Evolutionary conservation across 371 early-diverging fungal species (phyloP).

Genomic region (Mortierella sp.): DNA sequence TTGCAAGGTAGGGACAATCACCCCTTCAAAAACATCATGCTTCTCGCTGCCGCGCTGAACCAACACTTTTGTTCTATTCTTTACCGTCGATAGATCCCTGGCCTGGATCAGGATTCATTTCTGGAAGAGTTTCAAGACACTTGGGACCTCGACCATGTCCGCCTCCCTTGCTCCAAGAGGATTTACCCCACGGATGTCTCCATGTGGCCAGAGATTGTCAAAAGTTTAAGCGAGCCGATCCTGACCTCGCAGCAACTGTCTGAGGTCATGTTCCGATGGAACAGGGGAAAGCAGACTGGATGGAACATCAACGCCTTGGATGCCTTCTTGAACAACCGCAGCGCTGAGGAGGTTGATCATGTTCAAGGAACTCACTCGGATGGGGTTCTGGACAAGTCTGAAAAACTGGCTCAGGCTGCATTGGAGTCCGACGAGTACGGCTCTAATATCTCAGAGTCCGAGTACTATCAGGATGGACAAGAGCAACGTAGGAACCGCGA

Average conservation of each 20-base stretch:
- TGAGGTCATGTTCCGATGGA: slow-evolving; percentile 43
- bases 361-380: slow-evolving; percentile 18
- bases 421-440: slow-evolving; percentile 16
- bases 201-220: slow-evolving; percentile 42
- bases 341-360: slow-evolving; percentile 1
- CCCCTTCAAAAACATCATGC: background rate
- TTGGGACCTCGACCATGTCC: slow-evolving; percentile 47
- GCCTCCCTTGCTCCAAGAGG: slow-evolving; percentile 38
- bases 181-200: slow-evolving; percentile 23
- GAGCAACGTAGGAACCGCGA: background rate
- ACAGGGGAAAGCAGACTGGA: slow-evolving; percentile 20
- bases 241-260: slow-evolving; percentile 26
- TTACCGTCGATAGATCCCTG: slow-evolving; percentile 19
- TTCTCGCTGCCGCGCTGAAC: background rate
- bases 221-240: slow-evolving; percentile 27
- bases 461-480: background rate
- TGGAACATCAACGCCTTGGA: slow-evolving; percentile 48
- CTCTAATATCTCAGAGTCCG: slow-evolving; percentile 11
- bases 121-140: slow-evolving; percentile 26
- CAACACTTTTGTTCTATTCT: background rate
- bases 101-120: slow-evolving; percentile 32
- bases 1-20: slow-evolving; percentile 22
- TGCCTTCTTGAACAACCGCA: slow-evolving; percentile 36
- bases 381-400: slow-evolving; percentile 2
- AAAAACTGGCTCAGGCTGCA: slow-evolving; percentile 4